Evolutionary conservation across 2,329 filamentous ascomycete species (phyloP).

Genomic region (Monosporascus sp.): DNA sequence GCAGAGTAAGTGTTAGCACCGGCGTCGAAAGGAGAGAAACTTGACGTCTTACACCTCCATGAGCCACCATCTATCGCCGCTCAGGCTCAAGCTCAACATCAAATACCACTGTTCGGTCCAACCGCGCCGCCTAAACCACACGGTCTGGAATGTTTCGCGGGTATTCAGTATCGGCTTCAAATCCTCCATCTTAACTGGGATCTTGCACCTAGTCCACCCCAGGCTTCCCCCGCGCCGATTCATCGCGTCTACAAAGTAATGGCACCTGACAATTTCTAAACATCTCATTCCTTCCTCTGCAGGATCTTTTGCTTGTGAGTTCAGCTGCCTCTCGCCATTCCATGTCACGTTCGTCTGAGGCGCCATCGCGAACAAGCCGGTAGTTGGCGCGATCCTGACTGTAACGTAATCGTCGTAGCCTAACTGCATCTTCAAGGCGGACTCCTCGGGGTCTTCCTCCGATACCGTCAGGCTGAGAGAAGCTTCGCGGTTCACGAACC

Average conservation of each 20-base stretch:
- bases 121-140: conserved; percentile 65
- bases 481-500: conserved; percentile 58
- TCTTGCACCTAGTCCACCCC: conserved; percentile 56
- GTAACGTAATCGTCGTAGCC: conserved; percentile 56
- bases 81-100: conserved; percentile 63
- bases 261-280: conserved; percentile 58
- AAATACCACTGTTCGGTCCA: conserved; percentile 72
- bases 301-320: conserved; percentile 48
- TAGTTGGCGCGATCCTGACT: conserved; percentile 69
- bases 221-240: conserved; percentile 53
- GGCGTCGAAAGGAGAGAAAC: not conserved
- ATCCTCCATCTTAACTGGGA: conserved; percentile 47
- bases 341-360: conserved; percentile 55
- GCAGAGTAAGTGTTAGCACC: conserved; percentile 5
- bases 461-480: conserved; percentile 54
- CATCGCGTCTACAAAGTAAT: conserved; percentile 57
- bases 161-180: conserved; percentile 57
- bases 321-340: conserved; percentile 61
- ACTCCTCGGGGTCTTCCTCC: conserved; percentile 58
- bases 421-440: conserved; percentile 63
- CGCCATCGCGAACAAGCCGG: conserved; percentile 68
- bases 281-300: conserved; percentile 51
- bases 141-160: conserved; percentile 56
- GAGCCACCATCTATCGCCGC: conserved; percentile 76
- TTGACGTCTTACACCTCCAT: conserved; percentile 51